Percentiles rank a stretch among this genome's conserved stretches.
phyloP scores from a whole-genome alignment of 1,284 basidiomycete species.

The Melampsora larici-populina region DNA sequence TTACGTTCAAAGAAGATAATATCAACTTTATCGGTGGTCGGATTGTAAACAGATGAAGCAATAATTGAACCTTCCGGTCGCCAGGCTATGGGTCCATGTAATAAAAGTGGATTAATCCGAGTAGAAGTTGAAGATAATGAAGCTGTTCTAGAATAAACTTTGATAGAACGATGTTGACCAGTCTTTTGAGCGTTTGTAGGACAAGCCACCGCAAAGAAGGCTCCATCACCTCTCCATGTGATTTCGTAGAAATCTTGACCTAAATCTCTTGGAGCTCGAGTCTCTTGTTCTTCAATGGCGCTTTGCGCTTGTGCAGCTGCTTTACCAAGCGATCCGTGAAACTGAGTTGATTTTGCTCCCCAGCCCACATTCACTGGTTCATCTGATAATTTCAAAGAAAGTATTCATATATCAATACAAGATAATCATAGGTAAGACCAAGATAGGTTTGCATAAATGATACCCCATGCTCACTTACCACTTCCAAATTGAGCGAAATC shows the following conservation, averaged over 20 bases:
- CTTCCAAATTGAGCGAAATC: slow-evolving; percentile 51
- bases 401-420: background rate
- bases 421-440: background rate
- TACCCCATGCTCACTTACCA: slow-evolving; percentile 39
- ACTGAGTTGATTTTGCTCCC: slow-evolving; percentile 96
- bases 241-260: slow-evolving; percentile 62
- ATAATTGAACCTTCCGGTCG: slow-evolving; percentile 81
- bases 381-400: slow-evolving; percentile 13
- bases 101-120: slow-evolving; percentile 63
- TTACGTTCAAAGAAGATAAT: slow-evolving; percentile 96
- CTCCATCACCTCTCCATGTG: slow-evolving; percentile 88
- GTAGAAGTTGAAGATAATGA: slow-evolving; percentile 81
- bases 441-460: background rate
- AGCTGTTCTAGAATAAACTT: slow-evolving; percentile 76
- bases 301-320: slow-evolving; percentile 63
- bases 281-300: slow-evolving; percentile 54
- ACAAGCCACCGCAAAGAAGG: slow-evolving; percentile 79
- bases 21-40: slow-evolving; percentile 63
- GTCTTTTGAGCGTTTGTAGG: slow-evolving; percentile 42
- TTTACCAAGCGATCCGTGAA: slow-evolving; percentile 94
- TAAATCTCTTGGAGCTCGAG: slow-evolving; percentile 47
- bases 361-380: slow-evolving; percentile 60
- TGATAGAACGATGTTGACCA: slow-evolving; percentile 61
- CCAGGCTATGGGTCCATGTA: slow-evolving; percentile 81
- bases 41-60: slow-evolving; percentile 75